Evolutionary conservation across 352 stramenopile genomes (phyloP).

Genomic region (Phytophthora chlamydospora): DNA sequence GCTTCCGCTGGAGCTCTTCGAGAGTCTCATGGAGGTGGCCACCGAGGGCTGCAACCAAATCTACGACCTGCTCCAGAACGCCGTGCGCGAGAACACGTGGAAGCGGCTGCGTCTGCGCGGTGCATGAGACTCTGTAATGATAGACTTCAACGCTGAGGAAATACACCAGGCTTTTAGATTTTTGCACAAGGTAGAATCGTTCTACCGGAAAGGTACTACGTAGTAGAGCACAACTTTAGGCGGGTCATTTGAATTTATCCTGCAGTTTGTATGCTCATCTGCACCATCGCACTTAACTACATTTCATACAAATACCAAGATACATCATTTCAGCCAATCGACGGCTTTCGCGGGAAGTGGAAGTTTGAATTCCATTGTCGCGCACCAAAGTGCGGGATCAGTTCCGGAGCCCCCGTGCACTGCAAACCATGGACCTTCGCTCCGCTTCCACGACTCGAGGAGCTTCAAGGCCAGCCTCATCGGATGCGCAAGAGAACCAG

Average conservation of each 20-base stretch:
- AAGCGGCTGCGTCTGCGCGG: slow-evolving; percentile 70
- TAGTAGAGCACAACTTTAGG: not conserved
- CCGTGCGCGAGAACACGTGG: slow-evolving; percentile 87
- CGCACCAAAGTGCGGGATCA: slow-evolving; percentile 20
- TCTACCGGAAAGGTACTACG: not conserved
- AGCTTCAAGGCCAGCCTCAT: not conserved
- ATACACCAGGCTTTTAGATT: no score
- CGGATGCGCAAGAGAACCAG: slow-evolving; percentile 45
- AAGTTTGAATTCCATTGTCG: slow-evolving; percentile 42
- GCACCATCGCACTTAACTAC: slow-evolving; percentile 3
- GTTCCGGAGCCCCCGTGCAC: slow-evolving; percentile 15
- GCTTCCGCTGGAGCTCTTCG: slow-evolving; percentile 87
- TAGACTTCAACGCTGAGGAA: not conserved
- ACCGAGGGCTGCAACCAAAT: slow-evolving; percentile 87
- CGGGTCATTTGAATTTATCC: slow-evolving; percentile 23
- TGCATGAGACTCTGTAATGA: slow-evolving; percentile 33
- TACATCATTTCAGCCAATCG: slow-evolving; percentile 33
- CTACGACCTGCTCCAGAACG: slow-evolving; percentile 85
- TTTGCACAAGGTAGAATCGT: slow-evolving; percentile 1
- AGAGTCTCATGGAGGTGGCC: slow-evolving; percentile 82
- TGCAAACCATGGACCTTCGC: slow-evolving; percentile 33
- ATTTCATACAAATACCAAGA: not conserved
- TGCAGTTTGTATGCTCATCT: slow-evolving; percentile 26
- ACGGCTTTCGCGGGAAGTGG: slow-evolving; percentile 32
- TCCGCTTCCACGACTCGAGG: not conserved